Conservation (phyloP, 768 basidiomycete genomes). For the Strobilomyces confusus region DNA sequence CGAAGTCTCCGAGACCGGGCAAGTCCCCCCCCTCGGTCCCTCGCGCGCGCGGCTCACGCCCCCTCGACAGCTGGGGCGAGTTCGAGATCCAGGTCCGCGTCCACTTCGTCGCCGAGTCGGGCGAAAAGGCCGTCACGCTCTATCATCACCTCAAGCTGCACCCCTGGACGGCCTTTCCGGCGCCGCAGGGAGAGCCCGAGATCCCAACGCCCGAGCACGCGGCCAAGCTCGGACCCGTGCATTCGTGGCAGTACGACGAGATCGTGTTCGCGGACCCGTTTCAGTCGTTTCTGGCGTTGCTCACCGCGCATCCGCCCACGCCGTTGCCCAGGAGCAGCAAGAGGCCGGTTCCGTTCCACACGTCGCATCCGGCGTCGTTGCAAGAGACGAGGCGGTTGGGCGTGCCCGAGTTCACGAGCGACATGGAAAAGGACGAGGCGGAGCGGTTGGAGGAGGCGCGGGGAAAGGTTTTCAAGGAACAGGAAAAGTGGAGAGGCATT, state of each 20-base stretch:
- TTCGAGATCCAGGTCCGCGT: conserved; percentile 94
- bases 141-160: conserved; percentile 96
- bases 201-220: conserved; percentile 66
- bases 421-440: conserved; percentile 86
- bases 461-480: conserved; percentile 67
- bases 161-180: conserved; percentile 60
- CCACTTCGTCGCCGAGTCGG: conserved; percentile 83
- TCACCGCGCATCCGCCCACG: conserved; percentile 81
- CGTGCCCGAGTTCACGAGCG: conserved; percentile 76
- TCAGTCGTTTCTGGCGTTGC: conserved; percentile 75
- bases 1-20: conserved; percentile 95
- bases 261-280: conserved; percentile 95
- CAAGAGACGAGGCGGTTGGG: conserved; percentile 62
- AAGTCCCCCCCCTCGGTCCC: conserved; percentile 10
- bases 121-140: conserved; percentile 83
- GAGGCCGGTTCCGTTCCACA: conserved; percentile 69
- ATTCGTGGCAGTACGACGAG: conserved; percentile 99
- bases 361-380: conserved; percentile 53
- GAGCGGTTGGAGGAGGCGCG: conserved; percentile 76
- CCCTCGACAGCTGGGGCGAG: conserved; percentile 80
- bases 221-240: conserved; percentile 70
- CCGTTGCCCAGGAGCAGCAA: conserved; percentile 60
- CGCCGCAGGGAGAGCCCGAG: conserved; percentile 48
- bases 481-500: conserved; percentile 62
- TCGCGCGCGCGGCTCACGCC: background rate